A percentile compares a stretch with the other conserved stretches of the same genome.
Evolutionary conservation across 768 basidiomycete species (phyloP).

Genomic region (Tricholoma hemisulphureum): DNA sequence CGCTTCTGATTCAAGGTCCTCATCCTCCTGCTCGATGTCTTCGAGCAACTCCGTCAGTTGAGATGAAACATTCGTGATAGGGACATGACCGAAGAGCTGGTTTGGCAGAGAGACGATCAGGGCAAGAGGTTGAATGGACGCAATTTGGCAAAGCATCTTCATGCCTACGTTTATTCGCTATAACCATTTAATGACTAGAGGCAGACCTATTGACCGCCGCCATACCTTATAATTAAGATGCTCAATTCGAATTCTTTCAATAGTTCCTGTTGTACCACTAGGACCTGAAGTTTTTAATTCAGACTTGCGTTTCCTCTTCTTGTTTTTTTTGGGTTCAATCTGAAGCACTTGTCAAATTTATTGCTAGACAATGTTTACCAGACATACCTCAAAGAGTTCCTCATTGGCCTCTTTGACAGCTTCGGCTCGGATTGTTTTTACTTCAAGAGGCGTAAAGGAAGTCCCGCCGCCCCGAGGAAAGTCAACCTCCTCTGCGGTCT

Average conservation of each 20-base stretch:
- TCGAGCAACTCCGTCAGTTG: conserved; percentile 76
- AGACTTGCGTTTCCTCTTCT: conserved; percentile 49
- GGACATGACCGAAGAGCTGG: conserved; percentile 90
- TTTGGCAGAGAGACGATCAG: conserved; percentile 94
- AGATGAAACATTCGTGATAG: conserved; percentile 87
- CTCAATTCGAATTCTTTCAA: conserved; percentile 71
- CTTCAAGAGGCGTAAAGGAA: conserved; percentile 82
- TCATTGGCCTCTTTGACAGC: conserved; percentile 81
- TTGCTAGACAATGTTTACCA: not conserved
- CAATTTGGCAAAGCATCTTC: conserved; percentile 85
- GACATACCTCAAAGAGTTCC: conserved; percentile 68
- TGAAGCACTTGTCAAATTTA: not conserved
- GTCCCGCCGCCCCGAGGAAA: conserved; percentile 97
- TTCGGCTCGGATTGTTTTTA: conserved; percentile 82
- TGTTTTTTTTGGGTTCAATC: conserved; percentile 43
- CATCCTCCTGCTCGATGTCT: conserved; percentile 52
- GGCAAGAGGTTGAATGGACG: conserved; percentile 83
- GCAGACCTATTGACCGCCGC: conserved; percentile 1
- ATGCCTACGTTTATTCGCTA: conserved; percentile 81
- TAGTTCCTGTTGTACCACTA: conserved; percentile 41
- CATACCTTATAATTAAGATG: conserved; percentile 90
- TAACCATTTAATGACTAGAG: conserved; percentile 7
- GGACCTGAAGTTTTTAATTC: conserved; percentile 33
- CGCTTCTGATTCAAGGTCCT: conserved; percentile 42
- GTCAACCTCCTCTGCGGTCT: conserved; percentile 70